phyloP scores from a whole-genome alignment of 2,329 filamentous ascomycete species.

The Tolypocladium tropicale region DNA sequence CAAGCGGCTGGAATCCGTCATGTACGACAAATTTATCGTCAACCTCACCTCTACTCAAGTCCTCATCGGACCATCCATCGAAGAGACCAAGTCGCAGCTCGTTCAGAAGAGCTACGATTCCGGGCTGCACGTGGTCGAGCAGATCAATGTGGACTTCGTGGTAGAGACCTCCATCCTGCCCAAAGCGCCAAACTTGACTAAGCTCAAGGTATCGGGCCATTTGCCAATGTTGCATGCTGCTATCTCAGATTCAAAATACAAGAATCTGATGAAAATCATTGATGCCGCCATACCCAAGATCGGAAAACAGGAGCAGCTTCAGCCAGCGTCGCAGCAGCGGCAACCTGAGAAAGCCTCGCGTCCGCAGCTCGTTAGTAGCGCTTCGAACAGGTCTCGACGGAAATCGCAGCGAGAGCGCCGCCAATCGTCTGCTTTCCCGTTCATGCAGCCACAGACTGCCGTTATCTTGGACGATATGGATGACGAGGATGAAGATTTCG shows the following conservation, averaged over 20 bases:
- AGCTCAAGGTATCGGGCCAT: slow-evolving; percentile 82
- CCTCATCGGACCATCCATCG: slow-evolving; percentile 85
- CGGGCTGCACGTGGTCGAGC: slow-evolving; percentile 82
- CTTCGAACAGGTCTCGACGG: slow-evolving; percentile 34
- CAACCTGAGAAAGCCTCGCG: slow-evolving; percentile 18
- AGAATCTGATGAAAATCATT: slow-evolving; percentile 89
- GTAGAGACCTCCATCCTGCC: slow-evolving; percentile 97
- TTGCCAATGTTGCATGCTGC: slow-evolving; percentile 86
- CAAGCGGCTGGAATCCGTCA: slow-evolving; percentile 75
- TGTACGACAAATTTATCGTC: slow-evolving; percentile 96
- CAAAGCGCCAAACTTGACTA: slow-evolving; percentile 85
- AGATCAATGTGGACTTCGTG: slow-evolving; percentile 94
- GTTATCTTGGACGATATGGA: slow-evolving; percentile 73
- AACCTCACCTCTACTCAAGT: slow-evolving; percentile 93
- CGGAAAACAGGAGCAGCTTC: slow-evolving; percentile 25
- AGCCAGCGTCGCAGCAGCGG: slow-evolving; percentile 15
- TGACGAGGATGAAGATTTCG: slow-evolving; percentile 54
- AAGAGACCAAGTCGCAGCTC: slow-evolving; percentile 78
- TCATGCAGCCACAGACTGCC: slow-evolving; percentile 60
- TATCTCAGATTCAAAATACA: slow-evolving; percentile 93
- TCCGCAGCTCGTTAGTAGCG: slow-evolving; percentile 34
- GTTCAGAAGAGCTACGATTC: slow-evolving; percentile 55
- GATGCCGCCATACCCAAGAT: slow-evolving; percentile 91
- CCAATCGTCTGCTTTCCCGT: slow-evolving; percentile 64
- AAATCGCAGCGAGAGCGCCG: slow-evolving; percentile 39